Percentiles rank a stretch among this genome's conserved stretches.
Conservation (phyloP, 202 grass and related monocot species). For the Sporobolus alterniflorus region DNA sequence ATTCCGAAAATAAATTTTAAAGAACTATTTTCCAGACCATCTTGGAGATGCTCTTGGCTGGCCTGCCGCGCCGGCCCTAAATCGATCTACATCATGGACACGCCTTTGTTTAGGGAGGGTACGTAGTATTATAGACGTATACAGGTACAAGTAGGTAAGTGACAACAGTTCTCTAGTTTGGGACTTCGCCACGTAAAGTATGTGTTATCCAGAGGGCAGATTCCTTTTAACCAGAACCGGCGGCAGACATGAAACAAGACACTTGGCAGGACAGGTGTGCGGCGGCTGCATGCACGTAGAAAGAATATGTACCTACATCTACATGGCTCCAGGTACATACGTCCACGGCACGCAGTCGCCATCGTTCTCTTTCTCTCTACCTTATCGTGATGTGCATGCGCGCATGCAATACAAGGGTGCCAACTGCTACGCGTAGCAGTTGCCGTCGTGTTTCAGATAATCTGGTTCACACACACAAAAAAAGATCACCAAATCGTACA, state of each 20-base stretch:
- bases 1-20: too few species aligned
- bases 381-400: background rate
- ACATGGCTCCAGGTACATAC: background rate
- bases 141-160: background rate
- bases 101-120: background rate
- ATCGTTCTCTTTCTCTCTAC: background rate
- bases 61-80: background rate
- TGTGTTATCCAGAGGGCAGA: constrained; percentile 11
- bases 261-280: constrained; percentile 21
- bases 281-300: constrained; percentile 29
- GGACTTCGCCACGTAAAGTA: constrained; percentile 14
- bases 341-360: constrained; percentile 17
- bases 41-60: background rate
- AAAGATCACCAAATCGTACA: background rate
- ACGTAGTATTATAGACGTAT: background rate
- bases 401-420: background rate
- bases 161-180: constrained; percentile 28
- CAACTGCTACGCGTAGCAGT: background rate
- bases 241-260: background rate
- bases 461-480: too few species aligned
- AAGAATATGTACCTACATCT: background rate
- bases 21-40: too few species aligned
- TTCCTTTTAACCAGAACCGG: background rate
- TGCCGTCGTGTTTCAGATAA: background rate
- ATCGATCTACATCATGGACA: background rate